These are phyloP conservation scores for Chlamydomonas incerta DNA, from an alignment of 139 green algal genomes.

Conservation along the genomic window DNA sequence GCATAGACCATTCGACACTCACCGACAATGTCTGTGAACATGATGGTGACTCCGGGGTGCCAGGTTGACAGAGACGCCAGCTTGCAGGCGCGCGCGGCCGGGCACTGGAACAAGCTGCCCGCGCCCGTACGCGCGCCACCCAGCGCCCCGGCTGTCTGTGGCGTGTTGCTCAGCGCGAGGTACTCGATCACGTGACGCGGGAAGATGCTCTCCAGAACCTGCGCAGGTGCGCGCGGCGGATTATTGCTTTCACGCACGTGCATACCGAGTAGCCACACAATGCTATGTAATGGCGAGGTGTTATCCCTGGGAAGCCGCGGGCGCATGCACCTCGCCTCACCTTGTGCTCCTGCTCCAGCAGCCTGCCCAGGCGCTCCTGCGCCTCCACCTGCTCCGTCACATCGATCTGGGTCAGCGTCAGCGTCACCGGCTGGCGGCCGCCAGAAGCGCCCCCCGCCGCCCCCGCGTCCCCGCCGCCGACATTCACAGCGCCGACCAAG, in stretches of 20 bases:
- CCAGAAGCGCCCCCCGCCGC: background rate
- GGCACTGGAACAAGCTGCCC: background rate
- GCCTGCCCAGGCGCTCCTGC: background rate
- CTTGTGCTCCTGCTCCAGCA: constrained; percentile 24
- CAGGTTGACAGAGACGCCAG: constrained; percentile 11
- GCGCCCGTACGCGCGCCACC: background rate
- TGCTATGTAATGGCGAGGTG: no score
- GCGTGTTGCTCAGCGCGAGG: background rate
- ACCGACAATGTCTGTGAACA: background rate
- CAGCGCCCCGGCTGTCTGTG: background rate
- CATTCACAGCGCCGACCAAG: no score
- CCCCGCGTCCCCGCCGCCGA: background rate
- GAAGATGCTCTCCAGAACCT: constrained; percentile 29
- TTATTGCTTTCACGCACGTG: background rate
- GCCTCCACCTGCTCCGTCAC: constrained; percentile 12
- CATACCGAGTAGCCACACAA: background rate
- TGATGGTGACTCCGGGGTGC: constrained; percentile 4
- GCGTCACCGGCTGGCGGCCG: background rate
- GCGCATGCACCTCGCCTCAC: background rate
- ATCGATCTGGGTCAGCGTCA: constrained; percentile 1
- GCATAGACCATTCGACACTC: no score
- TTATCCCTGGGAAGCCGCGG: no score
- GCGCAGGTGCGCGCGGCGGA: background rate
- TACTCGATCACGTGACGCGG: constrained; percentile 27
- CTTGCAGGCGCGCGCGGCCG: no score